Evolutionary conservation across 495 filamentous ascomycete species (phyloP).

Genomic region (Amniculicola lignicola): DNA sequence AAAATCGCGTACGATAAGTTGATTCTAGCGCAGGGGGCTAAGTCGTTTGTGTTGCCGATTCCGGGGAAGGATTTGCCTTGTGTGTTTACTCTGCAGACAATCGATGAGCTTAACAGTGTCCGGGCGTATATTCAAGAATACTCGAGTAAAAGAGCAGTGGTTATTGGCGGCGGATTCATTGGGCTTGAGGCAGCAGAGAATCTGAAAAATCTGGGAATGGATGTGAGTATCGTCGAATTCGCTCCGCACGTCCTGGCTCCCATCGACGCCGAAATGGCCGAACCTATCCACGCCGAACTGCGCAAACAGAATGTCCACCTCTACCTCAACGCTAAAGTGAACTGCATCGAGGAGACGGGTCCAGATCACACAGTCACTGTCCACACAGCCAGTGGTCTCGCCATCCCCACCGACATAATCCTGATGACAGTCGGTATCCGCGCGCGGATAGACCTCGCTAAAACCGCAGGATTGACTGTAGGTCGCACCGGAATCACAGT

Average conservation of each 20-base stretch:
- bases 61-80: conserved; percentile 19
- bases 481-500: conserved; percentile 33
- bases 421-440: conserved; percentile 33
- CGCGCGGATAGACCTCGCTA: conserved; percentile 31
- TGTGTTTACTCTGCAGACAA: conserved; percentile 39
- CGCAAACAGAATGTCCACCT: conserved; percentile 31
- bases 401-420: conserved; percentile 30
- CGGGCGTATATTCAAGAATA: conserved; percentile 23
- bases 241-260: conserved; percentile 36
- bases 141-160: conserved; percentile 16
- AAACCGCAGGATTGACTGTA: conserved; percentile 28
- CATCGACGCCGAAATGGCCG: conserved; percentile 36
- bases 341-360: conserved; percentile 16
- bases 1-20: conserved; percentile 37
- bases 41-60: conserved; percentile 27
- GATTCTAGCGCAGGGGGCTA: conserved; percentile 35
- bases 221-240: conserved; percentile 42
- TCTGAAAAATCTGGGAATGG: conserved; percentile 55
- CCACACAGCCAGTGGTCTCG: neutral
- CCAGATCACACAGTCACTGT: neutral
- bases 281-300: conserved; percentile 34
- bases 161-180: conserved; percentile 42
- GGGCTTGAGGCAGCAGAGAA: conserved; percentile 41
- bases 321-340: conserved; percentile 16
- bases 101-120: conserved; percentile 32